Evolutionary conservation across 2,329 filamentous ascomycete genomes (phyloP), one percentile per base, ranked within the genome.

Genomic region (Cercospora sesami): DNA sequence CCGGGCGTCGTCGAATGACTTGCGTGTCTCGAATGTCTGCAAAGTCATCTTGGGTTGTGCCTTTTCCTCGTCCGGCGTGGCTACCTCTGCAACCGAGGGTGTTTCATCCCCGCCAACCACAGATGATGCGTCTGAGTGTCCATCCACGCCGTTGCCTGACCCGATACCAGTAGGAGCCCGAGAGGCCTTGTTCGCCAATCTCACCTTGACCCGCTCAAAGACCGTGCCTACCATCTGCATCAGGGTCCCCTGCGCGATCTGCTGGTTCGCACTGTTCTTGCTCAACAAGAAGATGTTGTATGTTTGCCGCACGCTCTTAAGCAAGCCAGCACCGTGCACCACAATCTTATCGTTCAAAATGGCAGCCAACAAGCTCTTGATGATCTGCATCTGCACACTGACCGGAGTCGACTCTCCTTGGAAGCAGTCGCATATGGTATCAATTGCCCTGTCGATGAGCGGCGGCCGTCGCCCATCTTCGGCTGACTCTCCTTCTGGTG

Each of bases 151-250:
- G 58, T 81, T 80, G 28, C 69, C 70, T 12, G 78, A 77, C 71
- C 77, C 84, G 61, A 76, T 83, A 73, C 78, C 83, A 68, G 81
- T 82, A 12, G 77, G 82, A 73, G 86, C 75, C 21, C 93, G 87
- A 39, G 91, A 85, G 77, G 97, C 94, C 79, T 97, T 97, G 83
- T 93, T 89, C 67, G 94, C 90, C 69, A 99, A 82, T 63, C 95
- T 87, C 1, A 87, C 87, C 82, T 95, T 96, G 71, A 99, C 94
- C 69, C 95, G 86, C 80, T 99, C 95, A 75, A 99, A 99, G 3
- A 99, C 95, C 1, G 94, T 98, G 72, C 94, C 94, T 45, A 98
- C 93, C 95, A 99, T 99, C 81, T 99, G 95, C 3, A 94, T 97
- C 76, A 99, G 83, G 4, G 95, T 97, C 2, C 95, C 95, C 79